Evolutionary conservation across 371 early-diverging fungal genomes (phyloP), one percentile per base, ranked within the genome.

Genomic region (Blakeslea trispora): DNA sequence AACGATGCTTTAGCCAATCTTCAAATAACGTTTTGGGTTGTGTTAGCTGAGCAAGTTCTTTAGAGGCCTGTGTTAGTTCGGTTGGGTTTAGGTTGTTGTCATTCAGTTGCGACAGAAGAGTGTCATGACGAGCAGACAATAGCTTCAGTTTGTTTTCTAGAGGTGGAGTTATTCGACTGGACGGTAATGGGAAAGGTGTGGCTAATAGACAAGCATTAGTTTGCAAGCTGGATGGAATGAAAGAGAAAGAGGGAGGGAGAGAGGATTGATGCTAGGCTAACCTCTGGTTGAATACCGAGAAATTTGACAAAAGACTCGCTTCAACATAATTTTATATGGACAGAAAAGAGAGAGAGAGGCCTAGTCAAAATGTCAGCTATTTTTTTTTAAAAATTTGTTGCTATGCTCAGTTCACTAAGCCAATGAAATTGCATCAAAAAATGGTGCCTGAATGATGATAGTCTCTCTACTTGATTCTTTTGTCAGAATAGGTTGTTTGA

Each of bases 91-190:
- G 37, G 9, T 44, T 53, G 34, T 58, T 59, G 28, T 34, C 34
- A 50, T 60, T 75, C 1, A 78, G 59, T 37, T 68, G 63, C 2
- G 54, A 18, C 2, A 78, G 44, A 8, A 78, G 43, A 3, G 58
- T 49, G 46, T 75, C 79, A 51, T 78, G 79, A 8, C 74, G 64
- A 35, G 65, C 42, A 6, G 67, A 59, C 5, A 78, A 55, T 35
- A 46, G 43, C 7, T 23, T 42, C 1, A 78, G 58, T 31, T 68
- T 71, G 1, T 60, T 54, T 39, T 73, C 68, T 0, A 78, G 51
- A 19, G 63, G 57, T 23, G 66, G 64, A 6, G 79, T 75, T 44
- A 78, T 75, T 35, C 61, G 61, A 4, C 72, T 61, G 9, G 68
- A 49, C 10, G 57, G 67, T 14, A 58, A 14, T 57, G 51, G 22